phyloP scores from a whole-genome alignment of 768 basidiomycete species.

The Dioszegia aurantiaca region DNA sequence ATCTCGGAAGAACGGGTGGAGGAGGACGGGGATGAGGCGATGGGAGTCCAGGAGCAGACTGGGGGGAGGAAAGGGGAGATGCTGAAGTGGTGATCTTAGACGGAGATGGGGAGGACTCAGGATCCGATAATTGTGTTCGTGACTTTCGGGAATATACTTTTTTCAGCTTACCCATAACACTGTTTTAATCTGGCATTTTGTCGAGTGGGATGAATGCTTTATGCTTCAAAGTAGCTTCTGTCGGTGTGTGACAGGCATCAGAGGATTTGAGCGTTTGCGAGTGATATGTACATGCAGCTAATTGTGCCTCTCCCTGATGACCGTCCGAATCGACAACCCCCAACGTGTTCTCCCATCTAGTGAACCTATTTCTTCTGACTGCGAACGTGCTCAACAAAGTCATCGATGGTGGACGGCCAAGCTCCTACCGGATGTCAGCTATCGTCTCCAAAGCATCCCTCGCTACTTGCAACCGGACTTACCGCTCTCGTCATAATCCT shows the following conservation, averaged over 20 bases:
- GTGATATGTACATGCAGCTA: not conserved
- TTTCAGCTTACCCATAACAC: too few species aligned
- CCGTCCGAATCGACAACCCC: not conserved
- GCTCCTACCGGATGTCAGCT: conserved; percentile 37
- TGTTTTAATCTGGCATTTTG: too few species aligned
- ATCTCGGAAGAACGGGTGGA: conserved; percentile 1
- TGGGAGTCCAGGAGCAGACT: too few species aligned
- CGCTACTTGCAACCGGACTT: conserved; percentile 24
- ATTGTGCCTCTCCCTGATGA: not conserved
- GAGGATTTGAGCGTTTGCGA: not conserved
- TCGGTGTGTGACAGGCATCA: too few species aligned
- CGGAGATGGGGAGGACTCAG: too few species aligned
- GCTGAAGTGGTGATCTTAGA: too few species aligned
- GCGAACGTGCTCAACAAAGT: conserved; percentile 45
- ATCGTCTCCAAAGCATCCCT: not conserved
- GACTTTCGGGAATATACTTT: too few species aligned
- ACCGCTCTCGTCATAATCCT: conserved; percentile 52
- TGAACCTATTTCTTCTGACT: conserved; percentile 6
- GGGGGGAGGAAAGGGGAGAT: too few species aligned
- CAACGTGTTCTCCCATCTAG: not conserved
- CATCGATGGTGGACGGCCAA: conserved; percentile 53
- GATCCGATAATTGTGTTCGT: too few species aligned
- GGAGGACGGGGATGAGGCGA: not conserved
- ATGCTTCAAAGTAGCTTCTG: too few species aligned
- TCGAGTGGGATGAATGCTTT: too few species aligned